Conservation (phyloP, 176 grass and related monocot species). For the Ananas comosus region DNA sequence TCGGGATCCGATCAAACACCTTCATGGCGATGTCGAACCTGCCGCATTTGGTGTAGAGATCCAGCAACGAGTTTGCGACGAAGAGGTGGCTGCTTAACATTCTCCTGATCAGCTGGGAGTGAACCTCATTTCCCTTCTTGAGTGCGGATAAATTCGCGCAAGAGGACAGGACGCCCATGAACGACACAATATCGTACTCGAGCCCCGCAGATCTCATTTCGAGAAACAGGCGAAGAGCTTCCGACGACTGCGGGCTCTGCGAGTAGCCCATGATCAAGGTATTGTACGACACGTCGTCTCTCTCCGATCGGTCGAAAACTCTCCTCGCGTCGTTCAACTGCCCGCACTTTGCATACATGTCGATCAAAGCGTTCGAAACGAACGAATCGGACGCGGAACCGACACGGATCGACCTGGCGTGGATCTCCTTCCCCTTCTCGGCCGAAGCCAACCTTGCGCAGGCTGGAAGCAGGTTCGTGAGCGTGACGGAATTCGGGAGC, state of each 20-base stretch:
- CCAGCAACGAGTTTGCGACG: constrained; percentile 59
- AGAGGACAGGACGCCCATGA: constrained; percentile 61
- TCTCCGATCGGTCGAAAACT: constrained; percentile 61
- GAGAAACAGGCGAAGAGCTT: constrained; percentile 63
- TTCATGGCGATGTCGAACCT: constrained; percentile 52
- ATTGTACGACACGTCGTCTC: constrained; percentile 76
- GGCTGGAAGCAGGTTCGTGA: constrained; percentile 70
- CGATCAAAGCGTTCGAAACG: constrained; percentile 79
- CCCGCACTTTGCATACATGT: constrained; percentile 84
- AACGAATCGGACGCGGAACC: constrained; percentile 51
- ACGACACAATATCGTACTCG: constrained; percentile 63
- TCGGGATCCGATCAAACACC: constrained; percentile 47
- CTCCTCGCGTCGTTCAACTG: constrained; percentile 33
- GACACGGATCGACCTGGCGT: constrained; percentile 48
- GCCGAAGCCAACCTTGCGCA: constrained; percentile 59
- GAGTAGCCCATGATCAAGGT: constrained; percentile 72
- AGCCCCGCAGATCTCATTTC: constrained; percentile 51
- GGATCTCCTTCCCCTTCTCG: constrained; percentile 67
- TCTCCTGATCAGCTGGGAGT: constrained; percentile 55
- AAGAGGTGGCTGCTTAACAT: constrained; percentile 39
- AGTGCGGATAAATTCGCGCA: constrained; percentile 67
- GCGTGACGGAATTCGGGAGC: constrained; percentile 55
- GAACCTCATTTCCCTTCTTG: constrained; percentile 77
- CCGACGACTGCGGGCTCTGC: constrained; percentile 36
- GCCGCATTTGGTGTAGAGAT: constrained; percentile 70